Evolutionary conservation across 345 rosid species (phyloP), one percentile per base, ranked within the genome.

Genomic region (Streptanthus diversifolius): DNA sequence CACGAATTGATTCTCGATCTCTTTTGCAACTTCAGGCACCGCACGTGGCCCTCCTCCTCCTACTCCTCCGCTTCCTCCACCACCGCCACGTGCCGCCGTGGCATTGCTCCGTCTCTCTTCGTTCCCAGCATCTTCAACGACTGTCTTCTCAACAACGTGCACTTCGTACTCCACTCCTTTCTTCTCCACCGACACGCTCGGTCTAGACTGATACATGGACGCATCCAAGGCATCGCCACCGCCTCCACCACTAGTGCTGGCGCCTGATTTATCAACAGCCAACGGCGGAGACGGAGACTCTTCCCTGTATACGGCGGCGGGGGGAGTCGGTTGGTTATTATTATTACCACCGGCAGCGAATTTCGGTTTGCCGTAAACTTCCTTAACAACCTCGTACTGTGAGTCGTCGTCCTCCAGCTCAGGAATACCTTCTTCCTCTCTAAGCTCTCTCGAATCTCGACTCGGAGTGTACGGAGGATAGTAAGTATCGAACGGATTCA

Each of bases 361-460:
- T 74, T 81, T 88, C 63, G 77, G 80, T 37, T 72, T 82, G 24
- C 79, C 83, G 22, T 82, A 79, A 19, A 92, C 91, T 77, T 92
- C 75, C 74, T 88, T 92, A 35, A 92, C 95, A 30, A 82, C 87
- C 78, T 90, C 96, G 36, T 80, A 82, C 7, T 77, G 85, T 9
- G 59, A 80, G 63, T 85, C 86, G 56, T 87, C 98, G 7, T 92
- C 92, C 79, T 95, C 99, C 80, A 95, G 81, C 63, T 95, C 99
- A 62, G 99, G 99, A 4, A 95, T 92, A 48, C 97, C 98, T 66
- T 95, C 99, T 75, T 83, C 95, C 36, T 95, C 96, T 59, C 99
- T 84, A 47, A 89, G 55, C 47, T 91, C 97, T 77, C 78, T 87
- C 1, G 85, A 95, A 63, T 95, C 83, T 80, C 92, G 65, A 63